Conservation (phyloP, 768 basidiomycete genomes). For the Pleurotus ostreatus region DNA sequence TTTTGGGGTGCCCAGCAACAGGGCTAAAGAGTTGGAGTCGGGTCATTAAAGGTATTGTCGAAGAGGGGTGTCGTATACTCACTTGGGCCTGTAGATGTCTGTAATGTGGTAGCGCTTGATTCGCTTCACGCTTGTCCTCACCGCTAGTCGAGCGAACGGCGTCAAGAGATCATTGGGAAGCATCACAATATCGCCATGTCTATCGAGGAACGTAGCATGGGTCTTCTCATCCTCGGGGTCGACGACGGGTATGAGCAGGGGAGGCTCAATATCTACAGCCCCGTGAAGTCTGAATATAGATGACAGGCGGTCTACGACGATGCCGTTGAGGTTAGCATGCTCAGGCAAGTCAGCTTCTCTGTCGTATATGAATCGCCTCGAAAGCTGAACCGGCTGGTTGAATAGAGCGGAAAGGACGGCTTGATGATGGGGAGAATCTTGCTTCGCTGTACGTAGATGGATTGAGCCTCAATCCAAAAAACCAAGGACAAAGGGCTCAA, state of each 20-base stretch:
- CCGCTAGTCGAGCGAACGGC: slow-evolving; percentile 83
- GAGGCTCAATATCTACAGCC: slow-evolving; percentile 83
- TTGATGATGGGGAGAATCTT: slow-evolving; percentile 78
- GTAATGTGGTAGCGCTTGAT: slow-evolving; percentile 84
- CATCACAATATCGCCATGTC: slow-evolving; percentile 70
- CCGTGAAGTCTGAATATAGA: slow-evolving; percentile 86
- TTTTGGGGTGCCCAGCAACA: slow-evolving; percentile 70
- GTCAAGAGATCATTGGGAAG: slow-evolving; percentile 70
- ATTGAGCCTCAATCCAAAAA: slow-evolving; percentile 18
- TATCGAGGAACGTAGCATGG: slow-evolving; percentile 74
- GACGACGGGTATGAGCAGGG: slow-evolving; percentile 73
- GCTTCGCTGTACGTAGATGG: slow-evolving; percentile 42
- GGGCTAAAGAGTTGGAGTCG: slow-evolving; percentile 31
- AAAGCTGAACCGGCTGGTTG: slow-evolving; percentile 60
- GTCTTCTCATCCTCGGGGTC: slow-evolving; percentile 59
- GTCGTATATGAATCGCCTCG: slow-evolving; percentile 73
- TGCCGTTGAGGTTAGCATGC: slow-evolving; percentile 65
- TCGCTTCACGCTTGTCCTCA: slow-evolving; percentile 54
- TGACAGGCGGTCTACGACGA: slow-evolving; percentile 72
- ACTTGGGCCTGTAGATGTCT: slow-evolving; percentile 71
- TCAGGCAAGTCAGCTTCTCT: slow-evolving; percentile 63
- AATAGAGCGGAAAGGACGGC: slow-evolving; percentile 77
- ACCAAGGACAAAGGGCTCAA: neutral
- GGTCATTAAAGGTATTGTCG: slow-evolving; percentile 4
- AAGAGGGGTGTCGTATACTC: slow-evolving; percentile 13